phyloP scores from a whole-genome alignment of 768 basidiomycete species.

The Lepiota brunneoincarnata region DNA sequence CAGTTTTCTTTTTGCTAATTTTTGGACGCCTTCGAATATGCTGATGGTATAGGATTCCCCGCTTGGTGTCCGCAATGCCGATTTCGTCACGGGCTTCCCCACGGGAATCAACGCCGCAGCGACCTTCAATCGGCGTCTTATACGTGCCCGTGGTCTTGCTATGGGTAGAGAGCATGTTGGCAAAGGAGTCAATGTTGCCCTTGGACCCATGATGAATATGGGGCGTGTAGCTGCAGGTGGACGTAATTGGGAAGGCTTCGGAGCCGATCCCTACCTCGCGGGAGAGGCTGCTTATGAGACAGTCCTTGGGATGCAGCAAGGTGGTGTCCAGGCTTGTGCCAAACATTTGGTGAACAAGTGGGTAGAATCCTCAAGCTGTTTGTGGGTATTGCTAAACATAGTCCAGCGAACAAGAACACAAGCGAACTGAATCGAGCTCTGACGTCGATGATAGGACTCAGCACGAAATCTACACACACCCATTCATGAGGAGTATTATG shows the following conservation, averaged over 20 bases:
- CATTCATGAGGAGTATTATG: conserved; percentile 68
- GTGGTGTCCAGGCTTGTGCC: conserved; percentile 83
- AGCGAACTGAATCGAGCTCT: conserved; percentile 51
- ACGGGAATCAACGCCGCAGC: conserved; percentile 81
- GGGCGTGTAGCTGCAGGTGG: conserved; percentile 77
- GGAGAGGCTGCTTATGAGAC: conserved; percentile 82
- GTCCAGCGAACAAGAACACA: conserved; percentile 65
- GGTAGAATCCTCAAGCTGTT: conserved; percentile 13
- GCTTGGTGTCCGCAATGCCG: conserved; percentile 72
- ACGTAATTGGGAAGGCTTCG: conserved; percentile 95
- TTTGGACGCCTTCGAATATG: neutral
- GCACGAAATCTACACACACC: conserved; percentile 72
- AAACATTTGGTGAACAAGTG: conserved; percentile 83
- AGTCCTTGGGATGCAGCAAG: conserved; percentile 74
- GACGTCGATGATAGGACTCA: conserved; percentile 80
- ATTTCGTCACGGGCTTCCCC: conserved; percentile 78
- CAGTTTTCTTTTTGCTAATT: conserved; percentile 4
- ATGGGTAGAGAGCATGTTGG: conserved; percentile 83
- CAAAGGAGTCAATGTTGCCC: conserved; percentile 81
- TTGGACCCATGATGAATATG: conserved; percentile 87
- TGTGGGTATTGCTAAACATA: neutral
- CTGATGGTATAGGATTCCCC: conserved; percentile 53
- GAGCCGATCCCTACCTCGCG: conserved; percentile 83
- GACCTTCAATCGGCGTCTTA: conserved; percentile 75
- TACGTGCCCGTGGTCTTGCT: conserved; percentile 70